These are phyloP conservation scores for Xanthoconium separans DNA, from an alignment of 1,284 basidiomycete genomes.

Conservation along the genomic window DNA sequence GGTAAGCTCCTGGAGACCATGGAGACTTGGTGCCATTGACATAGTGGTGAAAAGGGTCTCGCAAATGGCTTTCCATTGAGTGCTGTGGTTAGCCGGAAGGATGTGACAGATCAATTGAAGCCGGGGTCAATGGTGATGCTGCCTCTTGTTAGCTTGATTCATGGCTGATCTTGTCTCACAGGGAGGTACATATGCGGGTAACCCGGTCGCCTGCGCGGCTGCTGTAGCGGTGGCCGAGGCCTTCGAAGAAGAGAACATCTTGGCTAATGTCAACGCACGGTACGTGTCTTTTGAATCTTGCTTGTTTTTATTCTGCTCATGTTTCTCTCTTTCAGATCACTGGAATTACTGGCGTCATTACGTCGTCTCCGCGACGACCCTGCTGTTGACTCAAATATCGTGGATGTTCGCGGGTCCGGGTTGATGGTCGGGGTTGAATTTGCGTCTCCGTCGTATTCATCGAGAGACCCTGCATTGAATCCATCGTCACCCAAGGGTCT, in stretches of 20 bases:
- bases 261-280: slow-evolving; percentile 77
- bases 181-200: slow-evolving; percentile 92
- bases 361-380: slow-evolving; percentile 54
- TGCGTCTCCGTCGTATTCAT: slow-evolving; percentile 52
- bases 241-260: slow-evolving; percentile 74
- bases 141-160: not conserved
- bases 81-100: slow-evolving; percentile 79
- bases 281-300: slow-evolving; percentile 28
- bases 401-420: slow-evolving; percentile 78
- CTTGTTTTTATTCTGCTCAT: not conserved
- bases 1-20: slow-evolving; percentile 34
- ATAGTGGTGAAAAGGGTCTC: slow-evolving; percentile 54
- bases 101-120: slow-evolving; percentile 78
- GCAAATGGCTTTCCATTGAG: slow-evolving; percentile 95
- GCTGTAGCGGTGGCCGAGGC: slow-evolving; percentile 79
- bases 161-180: slow-evolving; percentile 27
- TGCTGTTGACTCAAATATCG: slow-evolving; percentile 52
- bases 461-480: slow-evolving; percentile 44
- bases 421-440: slow-evolving; percentile 86
- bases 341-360: slow-evolving; percentile 68
- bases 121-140: slow-evolving; percentile 73
- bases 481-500: slow-evolving; percentile 58
- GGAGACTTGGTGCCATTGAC: slow-evolving; percentile 5
- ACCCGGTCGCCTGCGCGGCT: slow-evolving; percentile 87
- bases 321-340: slow-evolving; percentile 48